These are phyloP conservation scores for Opeltia flavorubescens DNA, from an alignment of 495 filamentous ascomycete species.

Conservation along the genomic window DNA sequence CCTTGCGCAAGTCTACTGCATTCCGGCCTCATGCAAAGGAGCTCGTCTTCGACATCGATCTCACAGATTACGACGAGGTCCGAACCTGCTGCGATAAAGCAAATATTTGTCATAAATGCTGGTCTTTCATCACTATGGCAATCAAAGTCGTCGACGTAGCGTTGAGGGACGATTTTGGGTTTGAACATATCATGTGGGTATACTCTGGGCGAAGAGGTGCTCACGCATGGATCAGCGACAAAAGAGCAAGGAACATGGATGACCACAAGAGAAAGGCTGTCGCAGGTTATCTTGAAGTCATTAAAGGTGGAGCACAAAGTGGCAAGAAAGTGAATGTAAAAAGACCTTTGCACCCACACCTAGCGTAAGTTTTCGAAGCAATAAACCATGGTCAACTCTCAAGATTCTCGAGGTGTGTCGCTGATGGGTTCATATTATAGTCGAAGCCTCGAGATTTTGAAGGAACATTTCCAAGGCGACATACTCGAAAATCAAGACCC, in stretches of 20 bases:
- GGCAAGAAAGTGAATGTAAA: conserved; percentile 80
- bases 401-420: too few relatives aligned
- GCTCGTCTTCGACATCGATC: conserved; percentile 95
- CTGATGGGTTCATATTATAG: conserved; percentile 19
- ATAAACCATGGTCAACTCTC: too few relatives aligned
- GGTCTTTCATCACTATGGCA: conserved; percentile 93
- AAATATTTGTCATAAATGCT: conserved; percentile 87
- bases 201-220: conserved; percentile 93
- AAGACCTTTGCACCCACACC: conserved; percentile 79
- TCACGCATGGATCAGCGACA: conserved; percentile 98
- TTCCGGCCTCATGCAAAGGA: conserved; percentile 78
- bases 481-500: conserved; percentile 78
- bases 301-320: conserved; percentile 67
- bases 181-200: conserved; percentile 93
- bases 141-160: conserved; percentile 84
- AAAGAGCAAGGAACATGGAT: conserved; percentile 64
- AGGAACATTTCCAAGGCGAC: conserved; percentile 62
- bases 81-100: conserved; percentile 89
- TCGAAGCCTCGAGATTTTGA: conserved; percentile 73
- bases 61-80: conserved; percentile 96
- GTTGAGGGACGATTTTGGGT: conserved; percentile 85
- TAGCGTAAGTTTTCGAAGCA: conserved; percentile 37
- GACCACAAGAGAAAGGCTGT: conserved; percentile 72
- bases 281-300: conserved; percentile 73
- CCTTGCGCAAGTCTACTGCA: conserved; percentile 53